Percentiles rank a stretch among this genome's conserved stretches.
These are phyloP conservation scores for Chaetomium olivaceum DNA, from an alignment of 2,329 filamentous ascomycete genomes.

Conservation along the genomic window DNA sequence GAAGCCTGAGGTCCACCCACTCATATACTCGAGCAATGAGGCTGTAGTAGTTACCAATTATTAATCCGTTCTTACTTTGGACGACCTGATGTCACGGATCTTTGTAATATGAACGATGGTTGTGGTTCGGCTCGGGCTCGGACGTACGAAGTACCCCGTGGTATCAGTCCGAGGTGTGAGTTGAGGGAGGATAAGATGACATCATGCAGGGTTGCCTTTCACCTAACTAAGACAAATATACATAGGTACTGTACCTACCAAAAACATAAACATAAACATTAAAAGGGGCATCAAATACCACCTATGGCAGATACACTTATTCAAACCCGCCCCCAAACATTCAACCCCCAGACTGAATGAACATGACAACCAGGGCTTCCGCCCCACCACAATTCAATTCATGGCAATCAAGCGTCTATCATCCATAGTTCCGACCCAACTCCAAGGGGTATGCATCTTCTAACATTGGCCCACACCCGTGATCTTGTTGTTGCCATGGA, in stretches of 20 bases:
- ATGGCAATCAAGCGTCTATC: slow-evolving; percentile 5
- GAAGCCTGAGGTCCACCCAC: too few relatives aligned
- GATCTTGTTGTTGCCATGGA: not conserved
- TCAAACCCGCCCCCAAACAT: too few relatives aligned
- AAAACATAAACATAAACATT: too few relatives aligned
- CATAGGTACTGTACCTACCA: too few relatives aligned
- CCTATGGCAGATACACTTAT: too few relatives aligned
- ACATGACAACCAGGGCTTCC: not conserved
- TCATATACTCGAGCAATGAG: not conserved
- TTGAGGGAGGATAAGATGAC: not conserved
- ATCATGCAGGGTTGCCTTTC: not conserved
- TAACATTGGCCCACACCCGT: not conserved
- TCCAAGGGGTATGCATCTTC: slow-evolving; percentile 22
- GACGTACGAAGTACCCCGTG: not conserved
- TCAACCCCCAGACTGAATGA: not conserved
- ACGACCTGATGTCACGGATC: not conserved
- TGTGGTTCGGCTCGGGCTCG: not conserved
- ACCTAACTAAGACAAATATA: not conserved
- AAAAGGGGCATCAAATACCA: too few relatives aligned
- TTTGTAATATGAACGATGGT: not conserved
- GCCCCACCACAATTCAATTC: not conserved
- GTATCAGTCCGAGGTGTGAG: not conserved
- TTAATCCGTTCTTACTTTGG: not conserved
- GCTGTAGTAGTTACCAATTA: not conserved
- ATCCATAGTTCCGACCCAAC: slow-evolving; percentile 9